phyloP scores from a whole-genome alignment of 176 grass and related monocot genomes.

The Triticum urartu region DNA sequence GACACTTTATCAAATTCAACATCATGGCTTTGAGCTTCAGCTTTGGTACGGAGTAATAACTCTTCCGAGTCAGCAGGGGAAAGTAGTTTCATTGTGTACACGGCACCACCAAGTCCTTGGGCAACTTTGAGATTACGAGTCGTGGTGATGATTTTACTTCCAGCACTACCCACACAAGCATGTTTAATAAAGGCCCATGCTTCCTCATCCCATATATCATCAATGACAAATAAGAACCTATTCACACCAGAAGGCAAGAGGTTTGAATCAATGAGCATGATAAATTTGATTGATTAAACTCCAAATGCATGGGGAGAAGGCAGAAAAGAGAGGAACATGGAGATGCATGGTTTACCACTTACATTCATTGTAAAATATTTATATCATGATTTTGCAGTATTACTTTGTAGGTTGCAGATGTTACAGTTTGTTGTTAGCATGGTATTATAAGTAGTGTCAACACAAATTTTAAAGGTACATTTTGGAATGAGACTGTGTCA shows the following conservation, averaged over 20 bases:
- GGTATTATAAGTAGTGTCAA: too few species aligned
- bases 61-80: accelerated
- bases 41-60: neutral
- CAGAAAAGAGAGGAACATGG: too few species aligned
- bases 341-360: too few species aligned
- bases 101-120: neutral
- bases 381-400: too few species aligned
- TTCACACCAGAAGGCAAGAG: neutral
- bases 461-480: too few species aligned
- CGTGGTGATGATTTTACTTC: neutral
- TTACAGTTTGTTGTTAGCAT: too few species aligned
- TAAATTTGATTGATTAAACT: too few species aligned
- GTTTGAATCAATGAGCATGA: neutral
- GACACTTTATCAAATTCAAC: accelerated
- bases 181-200: accelerated
- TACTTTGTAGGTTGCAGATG: too few species aligned
- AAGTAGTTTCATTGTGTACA: neutral
- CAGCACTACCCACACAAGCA: accelerated
- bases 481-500: too few species aligned
- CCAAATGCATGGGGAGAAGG: too few species aligned
- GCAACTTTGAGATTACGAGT: neutral
- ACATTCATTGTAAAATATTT: too few species aligned
- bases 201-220: neutral
- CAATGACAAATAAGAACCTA: neutral
- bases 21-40: accelerated